Percentiles rank a stretch among this genome's conserved stretches.
These are phyloP conservation scores for Fusarium tricinctum DNA, from an alignment of 2,329 filamentous ascomycete species.

Conservation along the genomic window DNA sequence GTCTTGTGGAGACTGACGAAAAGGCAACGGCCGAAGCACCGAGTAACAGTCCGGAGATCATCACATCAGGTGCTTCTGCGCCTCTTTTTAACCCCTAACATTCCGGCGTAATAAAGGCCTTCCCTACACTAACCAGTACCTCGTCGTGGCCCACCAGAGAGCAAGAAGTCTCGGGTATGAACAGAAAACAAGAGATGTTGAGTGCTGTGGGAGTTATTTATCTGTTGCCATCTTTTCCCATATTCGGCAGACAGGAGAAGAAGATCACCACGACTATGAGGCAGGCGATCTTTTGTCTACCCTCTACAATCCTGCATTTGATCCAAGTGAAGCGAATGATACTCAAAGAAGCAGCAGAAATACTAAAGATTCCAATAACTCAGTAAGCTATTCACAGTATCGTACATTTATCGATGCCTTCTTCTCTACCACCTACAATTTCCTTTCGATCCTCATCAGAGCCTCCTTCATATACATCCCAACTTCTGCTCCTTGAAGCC, in stretches of 20 bases:
- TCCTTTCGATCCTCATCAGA: background rate
- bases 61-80: background rate
- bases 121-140: background rate
- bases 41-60: background rate
- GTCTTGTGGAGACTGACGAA: background rate
- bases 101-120: background rate
- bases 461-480: background rate
- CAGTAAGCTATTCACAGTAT: background rate
- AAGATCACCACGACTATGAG: background rate
- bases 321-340: background rate
- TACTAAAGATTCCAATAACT: background rate
- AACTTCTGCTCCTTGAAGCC: no score
- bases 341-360: background rate
- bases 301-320: background rate
- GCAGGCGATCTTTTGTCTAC: background rate
- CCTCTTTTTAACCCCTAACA: background rate
- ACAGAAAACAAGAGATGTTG: background rate
- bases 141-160: background rate
- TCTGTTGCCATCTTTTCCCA: background rate
- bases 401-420: conserved; percentile 1
- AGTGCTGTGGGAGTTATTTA: background rate
- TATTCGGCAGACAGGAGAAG: background rate
- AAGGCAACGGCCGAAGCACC: background rate
- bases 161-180: conserved; percentile 4
- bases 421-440: background rate